Percentiles rank a stretch among this genome's conserved stretches.
These are phyloP conservation scores for Trametes cingulata DNA, from an alignment of 768 basidiomycete genomes.

Conservation along the genomic window DNA sequence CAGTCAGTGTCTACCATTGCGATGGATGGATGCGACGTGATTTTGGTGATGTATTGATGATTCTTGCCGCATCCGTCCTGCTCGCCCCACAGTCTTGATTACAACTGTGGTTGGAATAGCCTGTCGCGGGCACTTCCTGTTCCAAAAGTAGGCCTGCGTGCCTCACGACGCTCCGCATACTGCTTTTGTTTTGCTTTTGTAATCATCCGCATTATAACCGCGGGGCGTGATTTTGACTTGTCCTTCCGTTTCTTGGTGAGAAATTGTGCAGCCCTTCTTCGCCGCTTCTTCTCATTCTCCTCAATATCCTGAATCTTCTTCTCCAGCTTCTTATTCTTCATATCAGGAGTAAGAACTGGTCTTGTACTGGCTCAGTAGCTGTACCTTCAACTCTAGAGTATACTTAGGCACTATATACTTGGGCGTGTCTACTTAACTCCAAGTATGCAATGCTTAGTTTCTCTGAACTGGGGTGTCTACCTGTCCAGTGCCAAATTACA, in stretches of 20 bases:
- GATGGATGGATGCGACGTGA: too few species aligned
- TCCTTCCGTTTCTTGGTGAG: neutral
- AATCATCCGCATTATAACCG: neutral
- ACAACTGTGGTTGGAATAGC: neutral
- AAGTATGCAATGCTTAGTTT: too few species aligned
- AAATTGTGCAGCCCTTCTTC: neutral
- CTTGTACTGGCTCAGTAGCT: too few species aligned
- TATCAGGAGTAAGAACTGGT: too few species aligned
- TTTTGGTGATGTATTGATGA: too few species aligned
- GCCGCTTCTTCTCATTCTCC: constrained; percentile 29
- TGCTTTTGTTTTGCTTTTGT: neutral
- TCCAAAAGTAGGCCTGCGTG: neutral
- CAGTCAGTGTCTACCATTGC: too few species aligned
- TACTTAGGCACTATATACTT: too few species aligned
- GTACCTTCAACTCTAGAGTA: too few species aligned
- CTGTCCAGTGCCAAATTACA: too few species aligned
- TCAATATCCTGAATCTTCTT: constrained; percentile 38
- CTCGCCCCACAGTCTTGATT: neutral
- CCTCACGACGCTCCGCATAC: neutral
- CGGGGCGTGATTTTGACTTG: neutral
- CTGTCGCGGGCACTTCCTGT: neutral
- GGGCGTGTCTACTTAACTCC: too few species aligned
- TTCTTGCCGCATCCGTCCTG: too few species aligned
- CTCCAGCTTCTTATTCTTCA: constrained; percentile 6
- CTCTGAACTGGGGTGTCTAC: too few species aligned